phyloP scores from a whole-genome alignment of 2,329 filamentous ascomycete genomes.

The Talaromyces sp. region DNA sequence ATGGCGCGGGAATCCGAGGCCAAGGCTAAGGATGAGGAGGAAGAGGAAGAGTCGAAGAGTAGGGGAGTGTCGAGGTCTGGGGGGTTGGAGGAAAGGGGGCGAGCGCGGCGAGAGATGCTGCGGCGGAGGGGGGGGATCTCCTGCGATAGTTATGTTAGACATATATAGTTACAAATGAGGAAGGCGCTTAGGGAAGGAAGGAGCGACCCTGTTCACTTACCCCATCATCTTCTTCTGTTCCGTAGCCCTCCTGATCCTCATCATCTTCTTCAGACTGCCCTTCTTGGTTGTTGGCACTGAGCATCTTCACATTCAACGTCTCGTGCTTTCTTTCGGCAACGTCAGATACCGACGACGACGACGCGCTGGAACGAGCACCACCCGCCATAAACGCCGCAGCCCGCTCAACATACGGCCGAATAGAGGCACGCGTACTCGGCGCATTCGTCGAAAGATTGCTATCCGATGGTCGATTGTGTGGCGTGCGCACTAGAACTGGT shows the following conservation, averaged over 20 bases:
- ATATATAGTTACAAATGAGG: not conserved
- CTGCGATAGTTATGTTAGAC: not conserved
- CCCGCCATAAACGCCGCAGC: constrained; percentile 18
- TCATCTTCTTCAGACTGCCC: not conserved
- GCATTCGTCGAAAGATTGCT: constrained; percentile 19
- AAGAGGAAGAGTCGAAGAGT: constrained; percentile 3
- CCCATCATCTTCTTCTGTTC: not conserved
- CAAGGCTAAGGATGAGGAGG: not conserved
- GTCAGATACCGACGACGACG: not conserved
- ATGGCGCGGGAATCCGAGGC: not conserved
- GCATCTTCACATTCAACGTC: not conserved
- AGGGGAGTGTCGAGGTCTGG: constrained; percentile 19
- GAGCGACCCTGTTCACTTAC: not conserved
- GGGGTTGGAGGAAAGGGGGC: constrained; percentile 19
- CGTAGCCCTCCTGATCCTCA: not conserved
- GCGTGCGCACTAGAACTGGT: not conserved
- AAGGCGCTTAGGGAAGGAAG: not conserved
- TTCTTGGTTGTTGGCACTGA: not conserved
- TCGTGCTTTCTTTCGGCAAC: not conserved
- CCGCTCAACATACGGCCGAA: constrained; percentile 17
- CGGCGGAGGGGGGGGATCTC: not conserved
- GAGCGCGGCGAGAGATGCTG: constrained; percentile 16
- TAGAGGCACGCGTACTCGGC: constrained; percentile 20
- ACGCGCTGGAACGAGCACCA: not conserved
- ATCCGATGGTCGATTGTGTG: constrained; percentile 14